Base-by-base conservation (phyloP, 2,329 filamentous ascomycete genomes). In the Cordyceps militaris region DNA sequence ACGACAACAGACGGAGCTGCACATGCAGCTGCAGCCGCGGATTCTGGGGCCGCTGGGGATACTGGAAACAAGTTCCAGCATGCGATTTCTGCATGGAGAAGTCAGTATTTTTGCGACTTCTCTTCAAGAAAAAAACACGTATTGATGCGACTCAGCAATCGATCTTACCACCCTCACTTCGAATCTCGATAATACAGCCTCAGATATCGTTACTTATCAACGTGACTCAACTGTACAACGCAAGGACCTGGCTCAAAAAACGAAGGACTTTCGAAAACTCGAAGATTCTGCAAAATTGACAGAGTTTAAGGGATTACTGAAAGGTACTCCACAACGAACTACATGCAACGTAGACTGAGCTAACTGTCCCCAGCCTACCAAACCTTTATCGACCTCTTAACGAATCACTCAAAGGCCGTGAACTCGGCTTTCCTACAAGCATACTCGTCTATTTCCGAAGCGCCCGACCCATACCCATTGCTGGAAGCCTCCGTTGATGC, bases 171-270 rank as follows among this genome's bases (percentile, higher is more conserved):
- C 82, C 24, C 83, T 97, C 63, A 84, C 96, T 61, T 87, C 91
- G 32, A 89, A 83, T 63, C 86, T 99, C 62, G 94, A 99, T 73
- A 88, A 87, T 60, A 93, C 91, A 3, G 94, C 94, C n/a, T 93
- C 92, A 11, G 94, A 97, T 66, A 91, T 99, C 61, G 91, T 97
- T 54, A 79, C 88, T 49, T 91, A 96, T 70, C 95, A 99, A 70
- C 84, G 92, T 66, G 94, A 97, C 72, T 90, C 93, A n/a, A 88
- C 96, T 4, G 87, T 97, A 0, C 93, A 99, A 71, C 83, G 94
- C 55, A 99, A 99, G 70, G 95, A 99, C 61, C 79, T 99, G 21
- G 94, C 95, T n/a, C 92, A 97, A 69, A 97, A 97, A 79, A 99
- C 94, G 1, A 99, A 99, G 68, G 93, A 97, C 66, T 99, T 97